These are phyloP conservation scores for Blastobotrys mokoenaii DNA, from an alignment of 805 yeast genomes.

Conservation along the genomic window DNA sequence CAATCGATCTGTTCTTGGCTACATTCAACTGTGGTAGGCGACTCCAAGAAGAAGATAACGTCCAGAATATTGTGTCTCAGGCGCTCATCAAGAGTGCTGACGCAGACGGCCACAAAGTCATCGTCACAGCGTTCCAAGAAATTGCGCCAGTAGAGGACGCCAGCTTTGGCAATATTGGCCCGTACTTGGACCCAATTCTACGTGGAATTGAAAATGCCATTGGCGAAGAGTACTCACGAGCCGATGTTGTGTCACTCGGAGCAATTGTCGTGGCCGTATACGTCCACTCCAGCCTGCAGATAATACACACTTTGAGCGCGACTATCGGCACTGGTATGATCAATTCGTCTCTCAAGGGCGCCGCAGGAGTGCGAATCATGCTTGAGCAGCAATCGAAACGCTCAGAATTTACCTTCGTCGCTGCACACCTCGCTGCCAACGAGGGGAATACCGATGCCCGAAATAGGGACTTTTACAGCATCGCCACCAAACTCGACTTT, in stretches of 20 bases:
- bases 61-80: background rate
- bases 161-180: constrained; percentile 19
- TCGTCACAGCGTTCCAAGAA: constrained; percentile 31
- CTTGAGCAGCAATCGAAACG: constrained; percentile 21
- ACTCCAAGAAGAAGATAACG: constrained; percentile 11
- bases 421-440: constrained; percentile 68
- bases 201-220: constrained; percentile 21
- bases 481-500: constrained; percentile 49
- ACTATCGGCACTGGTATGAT: constrained; percentile 26
- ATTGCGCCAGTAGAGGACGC: constrained; percentile 28
- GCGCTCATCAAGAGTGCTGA: background rate
- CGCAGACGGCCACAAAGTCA: constrained; percentile 18
- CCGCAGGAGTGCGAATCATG: constrained; percentile 49
- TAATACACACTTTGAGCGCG: constrained; percentile 17
- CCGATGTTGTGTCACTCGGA: constrained; percentile 21
- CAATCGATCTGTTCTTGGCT: constrained; percentile 12
- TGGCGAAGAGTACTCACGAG: constrained; percentile 9
- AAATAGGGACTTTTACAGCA: constrained; percentile 40
- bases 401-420: constrained; percentile 49
- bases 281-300: background rate
- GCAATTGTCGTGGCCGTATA: constrained; percentile 25
- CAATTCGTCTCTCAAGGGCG: constrained; percentile 67
- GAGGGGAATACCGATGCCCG: constrained; percentile 57
- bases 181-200: constrained; percentile 21
- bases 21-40: constrained; percentile 25